Evolutionary conservation across 2,329 filamentous ascomycete genomes (phyloP), one percentile per base, ranked within the genome.

Genomic region (Pestalotiopsis sp.): DNA sequence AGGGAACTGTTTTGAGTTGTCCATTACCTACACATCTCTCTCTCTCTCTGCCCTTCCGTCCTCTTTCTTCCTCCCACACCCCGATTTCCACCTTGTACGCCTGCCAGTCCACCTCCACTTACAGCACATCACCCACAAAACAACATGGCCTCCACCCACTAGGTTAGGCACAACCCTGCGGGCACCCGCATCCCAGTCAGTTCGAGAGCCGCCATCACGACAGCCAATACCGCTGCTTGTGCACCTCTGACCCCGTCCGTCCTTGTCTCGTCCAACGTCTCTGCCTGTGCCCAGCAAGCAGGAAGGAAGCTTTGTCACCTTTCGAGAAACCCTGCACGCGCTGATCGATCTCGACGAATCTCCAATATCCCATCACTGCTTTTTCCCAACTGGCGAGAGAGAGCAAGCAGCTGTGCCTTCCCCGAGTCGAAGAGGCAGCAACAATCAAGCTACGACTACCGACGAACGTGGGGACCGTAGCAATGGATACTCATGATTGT

Each of bases 401-500:
- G 17, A 59, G 20, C 56, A 59, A 59, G 56, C 13, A n/a, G 12
- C 13, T 62, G 23, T 41, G 27, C 59, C 25, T 36, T 23, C 25
- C 57, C 57, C 20, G 11, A 36, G n/a, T 45, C 41, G 20, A 52
- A 20, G 17, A 17, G 45, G 17, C 17, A n/a, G 17, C 45, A n/a
- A n/a, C 17, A n/a, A 20, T n/a, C 45, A 52, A n/a, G 45, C 17
- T n/a, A 52, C 45, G 23, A 52, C 31, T 36, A 52, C 17, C 17
- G 45, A 52, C 45, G 45, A 52, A 52, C 45, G 45, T 20, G 60
- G 65, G 58, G 31, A 66, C 68, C 23, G 71, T 69, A 72, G 78
- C 78, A 75, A 79, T 79, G 78, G 78, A 79, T 79, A 76, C 76
- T 71, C 74, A 77, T 74, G 76, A 77, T 70, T 72, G 75, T 73